Base-by-base conservation (phyloP, 352 stramenopile species). In the Phytophthora aleatoria region DNA sequence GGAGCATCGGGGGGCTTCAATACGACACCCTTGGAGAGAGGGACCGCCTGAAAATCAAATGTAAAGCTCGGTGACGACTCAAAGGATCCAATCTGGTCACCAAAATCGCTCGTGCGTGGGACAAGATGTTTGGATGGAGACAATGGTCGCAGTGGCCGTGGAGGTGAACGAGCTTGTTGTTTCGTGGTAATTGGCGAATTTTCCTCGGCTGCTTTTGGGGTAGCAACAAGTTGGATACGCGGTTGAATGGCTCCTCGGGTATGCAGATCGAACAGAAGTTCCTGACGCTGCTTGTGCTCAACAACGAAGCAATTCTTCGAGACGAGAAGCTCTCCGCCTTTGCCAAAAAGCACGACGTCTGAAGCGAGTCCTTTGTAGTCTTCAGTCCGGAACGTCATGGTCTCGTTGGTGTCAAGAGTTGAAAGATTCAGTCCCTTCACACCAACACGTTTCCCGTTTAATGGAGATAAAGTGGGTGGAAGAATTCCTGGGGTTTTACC, bases 291-390 rank as follows among this genome's bases (percentile, higher is more conserved):
- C 16, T 80, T 87, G 41, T 76, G 69, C 11, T 65, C 58, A 2
- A 87, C 64, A 42, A 89, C 49, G 26, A 72, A 75, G 42, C 77
- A 89, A 49, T 89, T 89, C 52, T 87, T 61, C 1, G 78, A 72
- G 2, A 89, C 66, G 3, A 89, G 16, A 7, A 89, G 65, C 28
- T 85, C 78, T 12, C 81, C 78, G 2, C 48, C 57, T 36, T 49
- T 72, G 4, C 76, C 69, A 7, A 80, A 47, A 30, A 87, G 45
- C 1, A 86, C 71, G 26, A 87, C 47, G 26, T 79, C 73, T 5
- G 81, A 89, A 10, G 69, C 42, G 1, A 89, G 55, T 1, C 69
- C 78, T 39, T 83, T 68, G 44, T 89, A 89, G 59, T 89, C 81
- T 48, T 87, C 76, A 4, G 69, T 67, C 2, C 81, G 67, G 53